A percentile compares a stretch with the other conserved stretches of the same genome.
phyloP scores from a whole-genome alignment of 2,329 filamentous ascomycete species.

The Fusarium phyllophilum region DNA sequence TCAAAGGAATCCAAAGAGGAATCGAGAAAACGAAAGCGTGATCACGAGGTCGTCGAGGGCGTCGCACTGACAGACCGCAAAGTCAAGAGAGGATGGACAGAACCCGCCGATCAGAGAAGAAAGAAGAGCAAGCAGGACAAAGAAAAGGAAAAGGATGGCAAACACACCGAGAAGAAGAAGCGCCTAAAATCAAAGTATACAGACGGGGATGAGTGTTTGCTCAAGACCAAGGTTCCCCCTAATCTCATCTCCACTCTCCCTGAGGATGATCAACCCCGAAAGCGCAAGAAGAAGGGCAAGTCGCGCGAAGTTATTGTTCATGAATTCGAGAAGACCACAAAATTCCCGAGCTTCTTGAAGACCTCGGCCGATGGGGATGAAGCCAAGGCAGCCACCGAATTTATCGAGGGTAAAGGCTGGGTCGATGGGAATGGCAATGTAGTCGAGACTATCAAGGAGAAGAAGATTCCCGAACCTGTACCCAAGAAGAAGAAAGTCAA shows the following conservation, averaged over 20 bases:
- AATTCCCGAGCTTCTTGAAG: constrained; percentile 85
- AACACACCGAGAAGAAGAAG: constrained; percentile 66
- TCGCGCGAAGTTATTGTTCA: constrained; percentile 75
- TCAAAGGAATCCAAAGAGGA: constrained; percentile 51
- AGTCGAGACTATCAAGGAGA: constrained; percentile 68
- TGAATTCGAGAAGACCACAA: constrained; percentile 88
- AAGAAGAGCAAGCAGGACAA: constrained; percentile 61
- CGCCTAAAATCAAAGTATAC: constrained; percentile 80
- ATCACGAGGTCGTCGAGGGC: constrained; percentile 67
- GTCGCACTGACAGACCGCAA: constrained; percentile 79
- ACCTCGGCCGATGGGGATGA: constrained; percentile 46
- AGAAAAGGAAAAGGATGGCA: constrained; percentile 57
- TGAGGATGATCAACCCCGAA: constrained; percentile 59
- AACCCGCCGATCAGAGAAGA: constrained; percentile 63
- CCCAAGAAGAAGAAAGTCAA: constrained; percentile 41
- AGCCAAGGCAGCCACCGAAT: constrained; percentile 62
- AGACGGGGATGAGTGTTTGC: constrained; percentile 81
- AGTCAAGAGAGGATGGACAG: constrained; percentile 91
- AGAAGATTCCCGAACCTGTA: constrained; percentile 33
- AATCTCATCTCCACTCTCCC: constrained; percentile 55
- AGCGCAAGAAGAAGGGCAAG: constrained; percentile 66
- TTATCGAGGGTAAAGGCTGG: constrained; percentile 89
- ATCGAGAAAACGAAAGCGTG: constrained; percentile 63
- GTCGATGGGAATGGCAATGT: constrained; percentile 81
- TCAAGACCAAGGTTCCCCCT: constrained; percentile 78